Percentiles rank a stretch among this genome's conserved stretches.
Conservation (phyloP, 129 eudicot species). For the Mikania micrantha region DNA sequence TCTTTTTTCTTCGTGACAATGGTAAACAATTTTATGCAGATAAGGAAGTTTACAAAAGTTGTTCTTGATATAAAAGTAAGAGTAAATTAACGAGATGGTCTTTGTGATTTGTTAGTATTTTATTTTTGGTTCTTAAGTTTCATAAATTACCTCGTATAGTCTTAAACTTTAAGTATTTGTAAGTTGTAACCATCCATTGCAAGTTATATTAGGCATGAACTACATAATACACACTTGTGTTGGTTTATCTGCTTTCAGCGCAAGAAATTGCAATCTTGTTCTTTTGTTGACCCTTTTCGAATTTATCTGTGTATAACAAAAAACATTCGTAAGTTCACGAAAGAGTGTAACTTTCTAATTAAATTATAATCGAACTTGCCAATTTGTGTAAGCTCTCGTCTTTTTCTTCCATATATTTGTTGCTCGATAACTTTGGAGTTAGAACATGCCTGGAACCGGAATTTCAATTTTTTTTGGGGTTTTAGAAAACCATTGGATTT, state of each 20-base stretch:
- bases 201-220: constrained; percentile 82
- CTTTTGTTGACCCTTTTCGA: constrained; percentile 29
- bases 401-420: constrained; percentile 19
- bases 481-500: too few species aligned
- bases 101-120: too few species aligned
- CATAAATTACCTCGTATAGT: too few species aligned
- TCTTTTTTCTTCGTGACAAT: too few species aligned
- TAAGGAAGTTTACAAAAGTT: too few species aligned
- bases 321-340: not conserved
- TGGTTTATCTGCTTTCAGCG: constrained; percentile 84
- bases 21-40: too few species aligned
- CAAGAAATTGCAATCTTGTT: constrained; percentile 54
- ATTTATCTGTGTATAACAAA: not conserved
- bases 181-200: constrained; percentile 95
- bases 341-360: constrained; percentile 2
- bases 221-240: constrained; percentile 77
- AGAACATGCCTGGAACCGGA: too few species aligned
- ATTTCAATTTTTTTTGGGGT: too few species aligned
- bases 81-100: too few species aligned
- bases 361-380: constrained; percentile 15
- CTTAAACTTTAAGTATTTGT: too few species aligned
- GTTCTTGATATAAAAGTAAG: too few species aligned
- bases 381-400: constrained; percentile 19
- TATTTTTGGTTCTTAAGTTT: too few species aligned
- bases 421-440: not conserved